Evolutionary conservation across 768 basidiomycete species (phyloP).

Genomic region (Xerocomellus dryophilus): DNA sequence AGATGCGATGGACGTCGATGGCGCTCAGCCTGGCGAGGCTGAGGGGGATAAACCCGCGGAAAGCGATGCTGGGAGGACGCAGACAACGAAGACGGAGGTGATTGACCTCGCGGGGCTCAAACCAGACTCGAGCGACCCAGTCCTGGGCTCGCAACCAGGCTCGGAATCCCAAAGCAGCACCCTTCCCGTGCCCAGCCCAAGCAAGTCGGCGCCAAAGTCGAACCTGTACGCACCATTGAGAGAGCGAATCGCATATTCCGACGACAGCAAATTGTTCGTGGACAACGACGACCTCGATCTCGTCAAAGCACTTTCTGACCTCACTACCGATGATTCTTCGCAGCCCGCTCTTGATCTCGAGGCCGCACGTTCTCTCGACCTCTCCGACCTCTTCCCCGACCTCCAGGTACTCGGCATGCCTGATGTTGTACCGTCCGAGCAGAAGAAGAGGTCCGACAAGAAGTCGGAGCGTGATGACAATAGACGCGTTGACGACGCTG

Average conservation of each 20-base stretch:
- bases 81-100: slow-evolving; percentile 28
- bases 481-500: slow-evolving; percentile 75
- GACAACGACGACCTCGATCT: slow-evolving; percentile 51
- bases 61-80: slow-evolving; percentile 11
- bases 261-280: slow-evolving; percentile 48
- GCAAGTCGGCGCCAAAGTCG: slow-evolving; percentile 42
- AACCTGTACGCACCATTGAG: slow-evolving; percentile 56
- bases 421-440: slow-evolving; percentile 39
- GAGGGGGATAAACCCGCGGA: slow-evolving; percentile 22
- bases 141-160: slow-evolving; percentile 42
- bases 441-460: slow-evolving; percentile 53
- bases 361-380: slow-evolving; percentile 40
- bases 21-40: slow-evolving; percentile 17
- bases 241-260: slow-evolving; percentile 49
- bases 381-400: slow-evolving; percentile 81
- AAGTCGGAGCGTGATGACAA: slow-evolving; percentile 62
- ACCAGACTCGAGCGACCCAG: slow-evolving; percentile 52
- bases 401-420: slow-evolving; percentile 59
- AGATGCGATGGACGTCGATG: slow-evolving; percentile 38
- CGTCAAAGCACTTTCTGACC: slow-evolving; percentile 45
- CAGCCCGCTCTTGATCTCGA: slow-evolving; percentile 17
- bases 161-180: slow-evolving; percentile 34
- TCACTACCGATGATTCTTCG: slow-evolving; percentile 30
- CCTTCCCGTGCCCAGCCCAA: slow-evolving; percentile 11
- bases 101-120: slow-evolving; percentile 44